These are phyloP conservation scores for Pascua sp. DNA, from an alignment of 1,284 basidiomycete genomes.

Conservation along the genomic window DNA sequence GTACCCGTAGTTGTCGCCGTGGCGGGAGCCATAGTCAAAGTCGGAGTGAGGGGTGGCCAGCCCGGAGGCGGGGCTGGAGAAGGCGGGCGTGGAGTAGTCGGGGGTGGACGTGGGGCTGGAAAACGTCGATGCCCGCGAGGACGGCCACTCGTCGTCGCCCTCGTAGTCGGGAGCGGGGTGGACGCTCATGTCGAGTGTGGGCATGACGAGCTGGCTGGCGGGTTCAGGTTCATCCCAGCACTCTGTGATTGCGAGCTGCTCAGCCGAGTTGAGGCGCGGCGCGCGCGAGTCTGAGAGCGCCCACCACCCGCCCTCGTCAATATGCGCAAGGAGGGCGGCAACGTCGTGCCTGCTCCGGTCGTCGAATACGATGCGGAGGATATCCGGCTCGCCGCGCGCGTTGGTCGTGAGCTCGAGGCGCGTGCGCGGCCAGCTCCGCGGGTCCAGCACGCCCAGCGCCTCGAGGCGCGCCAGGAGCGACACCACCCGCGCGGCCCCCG, in stretches of 20 bases:
- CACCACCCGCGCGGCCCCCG: constrained; percentile 27
- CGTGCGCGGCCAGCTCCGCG: constrained; percentile 4
- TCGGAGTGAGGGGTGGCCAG: too few relatives aligned
- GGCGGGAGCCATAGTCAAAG: too few relatives aligned
- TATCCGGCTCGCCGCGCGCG: constrained; percentile 27
- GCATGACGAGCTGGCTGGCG: constrained; percentile 27
- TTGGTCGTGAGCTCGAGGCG: constrained; percentile 6
- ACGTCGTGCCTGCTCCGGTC: constrained; percentile 32
- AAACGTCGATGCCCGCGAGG: not conserved
- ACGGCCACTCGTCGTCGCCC: not conserved
- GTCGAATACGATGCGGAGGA: constrained; percentile 31
- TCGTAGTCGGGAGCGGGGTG: too few relatives aligned
- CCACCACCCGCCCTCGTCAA: constrained; percentile 33
- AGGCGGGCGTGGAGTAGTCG: too few relatives aligned
- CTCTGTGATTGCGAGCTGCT: constrained; percentile 23
- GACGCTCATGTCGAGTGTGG: constrained; percentile 26
- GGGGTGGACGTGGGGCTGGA: not conserved
- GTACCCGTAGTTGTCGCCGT: too few relatives aligned
- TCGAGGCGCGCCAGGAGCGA: constrained; percentile 38
- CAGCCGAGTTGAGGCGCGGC: constrained; percentile 11
- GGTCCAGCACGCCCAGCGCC: constrained; percentile 27
- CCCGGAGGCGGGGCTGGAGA: too few relatives aligned
- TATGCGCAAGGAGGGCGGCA: constrained; percentile 28
- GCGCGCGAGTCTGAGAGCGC: constrained; percentile 12
- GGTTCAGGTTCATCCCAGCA: constrained; percentile 14